phyloP scores from a whole-genome alignment of 495 filamentous ascomycete species.

The Lasiosphaeria hispida region DNA sequence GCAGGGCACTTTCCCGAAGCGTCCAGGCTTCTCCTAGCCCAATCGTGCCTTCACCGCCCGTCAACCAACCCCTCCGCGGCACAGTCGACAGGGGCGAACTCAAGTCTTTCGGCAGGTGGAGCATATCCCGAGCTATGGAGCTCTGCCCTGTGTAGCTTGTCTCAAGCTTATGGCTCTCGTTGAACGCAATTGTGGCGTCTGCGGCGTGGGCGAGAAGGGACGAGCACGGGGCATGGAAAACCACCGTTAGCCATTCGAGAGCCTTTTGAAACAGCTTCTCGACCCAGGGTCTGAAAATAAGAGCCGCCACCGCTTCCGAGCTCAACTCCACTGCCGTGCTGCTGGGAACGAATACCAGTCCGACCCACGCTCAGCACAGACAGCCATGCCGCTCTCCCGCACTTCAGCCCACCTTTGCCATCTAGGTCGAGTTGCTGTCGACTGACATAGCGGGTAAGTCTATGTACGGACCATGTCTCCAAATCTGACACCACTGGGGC shows the following conservation, averaged over 20 bases:
- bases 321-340: neutral
- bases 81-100: constrained; percentile 1
- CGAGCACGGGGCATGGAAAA: constrained; percentile 5
- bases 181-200: too few species aligned
- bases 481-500: too few species aligned
- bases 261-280: neutral
- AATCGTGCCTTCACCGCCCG: constrained; percentile 27
- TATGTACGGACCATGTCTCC: too few species aligned
- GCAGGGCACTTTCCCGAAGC: constrained; percentile 21
- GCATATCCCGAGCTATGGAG: neutral
- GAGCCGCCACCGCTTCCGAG: neutral
- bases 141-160: too few species aligned
- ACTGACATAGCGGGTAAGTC: neutral
- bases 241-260: neutral
- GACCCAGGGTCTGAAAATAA: neutral
- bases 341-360: constrained; percentile 1
- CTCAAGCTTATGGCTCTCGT: too few species aligned
- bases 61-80: constrained; percentile 12
- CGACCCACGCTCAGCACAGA: neutral
- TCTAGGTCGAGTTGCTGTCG: neutral
- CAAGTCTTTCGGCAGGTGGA: neutral
- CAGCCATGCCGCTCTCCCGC: constrained; percentile 2
- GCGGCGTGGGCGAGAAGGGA: neutral
- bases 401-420: neutral
- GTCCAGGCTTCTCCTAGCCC: constrained; percentile 17